phyloP scores from a whole-genome alignment of 768 basidiomycete species.

The Asterophora parasitica region DNA sequence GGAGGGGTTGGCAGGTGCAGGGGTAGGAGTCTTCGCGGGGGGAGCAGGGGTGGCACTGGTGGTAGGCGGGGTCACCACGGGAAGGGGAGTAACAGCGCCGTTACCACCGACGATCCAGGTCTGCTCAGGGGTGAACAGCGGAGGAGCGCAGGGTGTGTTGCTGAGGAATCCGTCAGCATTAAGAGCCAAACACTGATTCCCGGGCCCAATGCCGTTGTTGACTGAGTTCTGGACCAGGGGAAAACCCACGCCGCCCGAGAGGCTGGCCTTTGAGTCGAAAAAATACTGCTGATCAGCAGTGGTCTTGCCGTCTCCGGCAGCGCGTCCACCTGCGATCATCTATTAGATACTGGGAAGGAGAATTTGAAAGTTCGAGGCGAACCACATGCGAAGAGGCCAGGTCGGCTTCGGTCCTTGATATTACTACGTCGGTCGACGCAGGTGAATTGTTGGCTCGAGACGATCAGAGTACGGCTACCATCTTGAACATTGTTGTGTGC shows the following conservation, averaged over 20 bases:
- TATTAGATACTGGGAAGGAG: neutral
- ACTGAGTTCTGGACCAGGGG: slow-evolving; percentile 19
- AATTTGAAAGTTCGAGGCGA: neutral
- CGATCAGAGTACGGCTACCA: slow-evolving; percentile 22
- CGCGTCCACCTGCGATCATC: slow-evolving; percentile 20
- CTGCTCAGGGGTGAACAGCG: slow-evolving; percentile 22
- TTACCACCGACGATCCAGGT: slow-evolving; percentile 20
- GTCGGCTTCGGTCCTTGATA: slow-evolving; percentile 22
- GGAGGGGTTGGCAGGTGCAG: neutral
- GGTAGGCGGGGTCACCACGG: neutral
- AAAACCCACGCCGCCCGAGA: slow-evolving; percentile 16
- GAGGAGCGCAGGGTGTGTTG: slow-evolving; percentile 23
- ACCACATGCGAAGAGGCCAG: slow-evolving; percentile 26
- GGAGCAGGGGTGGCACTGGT: neutral
- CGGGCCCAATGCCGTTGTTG: slow-evolving; percentile 20
- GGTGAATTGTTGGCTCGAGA: slow-evolving; percentile 26
- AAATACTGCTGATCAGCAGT: slow-evolving; percentile 24
- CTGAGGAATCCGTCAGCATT: slow-evolving; percentile 23
- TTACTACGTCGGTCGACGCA: slow-evolving; percentile 24
- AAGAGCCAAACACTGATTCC: slow-evolving; percentile 22
- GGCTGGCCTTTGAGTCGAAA: slow-evolving; percentile 19
- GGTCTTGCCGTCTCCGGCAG: slow-evolving; percentile 24
- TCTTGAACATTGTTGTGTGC: slow-evolving; percentile 25
- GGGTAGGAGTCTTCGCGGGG: neutral
- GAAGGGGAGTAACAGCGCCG: neutral